These are phyloP conservation scores for Suhomyces kilbournensis DNA, from an alignment of 805 yeast species.

Conservation along the genomic window DNA sequence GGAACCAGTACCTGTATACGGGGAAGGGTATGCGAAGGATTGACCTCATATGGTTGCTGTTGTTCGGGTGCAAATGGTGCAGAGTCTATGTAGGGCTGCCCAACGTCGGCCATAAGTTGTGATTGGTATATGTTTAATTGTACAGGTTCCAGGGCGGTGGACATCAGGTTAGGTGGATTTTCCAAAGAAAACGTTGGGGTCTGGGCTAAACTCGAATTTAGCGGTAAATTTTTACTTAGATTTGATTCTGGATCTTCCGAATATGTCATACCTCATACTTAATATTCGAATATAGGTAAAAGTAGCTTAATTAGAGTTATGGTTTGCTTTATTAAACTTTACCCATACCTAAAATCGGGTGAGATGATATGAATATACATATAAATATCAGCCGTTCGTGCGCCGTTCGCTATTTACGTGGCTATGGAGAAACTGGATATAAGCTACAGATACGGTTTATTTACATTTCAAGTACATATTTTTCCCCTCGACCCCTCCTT, in stretches of 20 bases:
- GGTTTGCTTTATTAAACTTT: background rate
- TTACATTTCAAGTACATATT: background rate
- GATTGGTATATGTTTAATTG: background rate
- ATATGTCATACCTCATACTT: background rate
- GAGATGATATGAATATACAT: background rate
- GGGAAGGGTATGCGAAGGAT: background rate
- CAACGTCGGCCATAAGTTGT: background rate
- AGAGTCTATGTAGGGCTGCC: background rate
- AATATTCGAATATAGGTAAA: background rate
- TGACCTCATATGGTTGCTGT: background rate
- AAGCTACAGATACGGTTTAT: background rate
- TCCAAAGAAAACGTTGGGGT: background rate
- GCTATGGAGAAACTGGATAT: background rate
- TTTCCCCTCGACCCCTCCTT: background rate
- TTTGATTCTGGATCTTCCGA: background rate
- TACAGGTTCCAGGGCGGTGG: background rate
- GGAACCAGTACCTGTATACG: background rate
- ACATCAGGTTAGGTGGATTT: background rate
- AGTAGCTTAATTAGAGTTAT: background rate
- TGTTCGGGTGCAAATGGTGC: background rate
- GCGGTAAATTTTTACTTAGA: background rate
- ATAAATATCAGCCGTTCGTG: background rate
- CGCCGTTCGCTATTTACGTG: background rate
- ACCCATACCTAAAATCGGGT: background rate
- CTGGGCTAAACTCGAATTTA: background rate